These are phyloP conservation scores for Limnomonas spitsbergensis DNA, from an alignment of 139 green algal species.

Conservation along the genomic window DNA sequence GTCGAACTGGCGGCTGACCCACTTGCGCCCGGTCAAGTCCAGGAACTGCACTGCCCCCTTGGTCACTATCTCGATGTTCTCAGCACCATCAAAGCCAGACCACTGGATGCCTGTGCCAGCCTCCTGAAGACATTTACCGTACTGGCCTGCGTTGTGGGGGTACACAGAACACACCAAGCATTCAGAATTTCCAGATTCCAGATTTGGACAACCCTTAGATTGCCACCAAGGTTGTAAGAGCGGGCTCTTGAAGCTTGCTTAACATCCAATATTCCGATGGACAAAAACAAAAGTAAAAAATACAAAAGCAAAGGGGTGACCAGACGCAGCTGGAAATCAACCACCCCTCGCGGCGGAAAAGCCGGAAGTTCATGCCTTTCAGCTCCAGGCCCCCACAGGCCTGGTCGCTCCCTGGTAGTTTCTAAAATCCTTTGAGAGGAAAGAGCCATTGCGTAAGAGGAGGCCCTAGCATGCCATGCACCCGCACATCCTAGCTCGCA, in stretches of 20 bases:
- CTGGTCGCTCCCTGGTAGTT: background rate
- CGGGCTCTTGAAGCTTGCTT: background rate
- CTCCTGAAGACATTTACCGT: background rate
- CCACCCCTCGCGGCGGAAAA: too few species aligned
- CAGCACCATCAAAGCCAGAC: background rate
- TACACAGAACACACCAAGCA: background rate
- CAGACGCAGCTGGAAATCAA: too few species aligned
- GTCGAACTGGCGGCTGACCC: background rate
- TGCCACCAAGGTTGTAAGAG: background rate
- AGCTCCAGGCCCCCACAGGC: background rate
- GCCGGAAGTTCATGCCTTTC: too few species aligned
- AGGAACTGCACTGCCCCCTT: background rate
- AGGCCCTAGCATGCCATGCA: background rate
- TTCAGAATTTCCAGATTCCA: too few species aligned
- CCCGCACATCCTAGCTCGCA: too few species aligned
- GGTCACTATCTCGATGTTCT: background rate
- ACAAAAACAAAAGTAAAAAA: too few species aligned
- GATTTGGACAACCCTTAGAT: too few species aligned
- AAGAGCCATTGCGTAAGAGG: background rate
- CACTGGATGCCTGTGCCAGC: background rate
- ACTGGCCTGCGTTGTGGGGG: background rate
- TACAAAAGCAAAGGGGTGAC: too few species aligned
- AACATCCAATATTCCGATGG: too few species aligned
- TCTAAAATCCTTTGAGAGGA: background rate
- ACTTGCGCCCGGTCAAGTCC: background rate